Base-by-base conservation (phyloP, 805 yeast species). In the Yueomyces sinensis region DNA sequence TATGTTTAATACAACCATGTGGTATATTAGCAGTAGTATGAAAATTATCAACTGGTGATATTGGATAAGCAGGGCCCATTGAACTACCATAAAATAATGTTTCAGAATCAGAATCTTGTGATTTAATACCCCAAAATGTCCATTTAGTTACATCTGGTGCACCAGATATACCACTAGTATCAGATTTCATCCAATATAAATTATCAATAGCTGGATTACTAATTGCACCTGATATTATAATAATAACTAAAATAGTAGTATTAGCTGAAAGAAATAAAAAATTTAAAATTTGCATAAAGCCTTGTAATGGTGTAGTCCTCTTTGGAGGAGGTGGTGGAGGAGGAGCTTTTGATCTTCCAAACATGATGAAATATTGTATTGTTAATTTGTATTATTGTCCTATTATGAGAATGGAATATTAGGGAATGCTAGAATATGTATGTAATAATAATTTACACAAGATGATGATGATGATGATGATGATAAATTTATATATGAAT, bases 21-120 rank as follows among this genome's bases (percentile, higher is more conserved):
- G 86, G 86, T 23, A 79, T 63, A 38, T 63, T 60, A 2, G 45
- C 46, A 15, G 62, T 50, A 38, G 82, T 74, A 36, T 65, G 65
- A 44, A 78, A 81, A 60, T 81, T 81, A 54, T 81, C 86, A 29
- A 60, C 68, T 24, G 89, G 89, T 7, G 87, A 78, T 37, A 81
- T 56, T 35, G 91, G 84, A 47, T 64, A 70, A 32, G 78, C 89
- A 20, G 91, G 84, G 13, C 74, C 72, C 30, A 66, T 53, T 20
- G 46, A 29, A 2, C 18, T 13, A 4, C 32, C 30, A n/a, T 25
- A 25, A n/a, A 25, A 25, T 25, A 25, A 25, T 6, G 37, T 36
- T 18, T 42, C 40, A 25, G 53, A 47, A 29, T 34, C 27, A n/a
- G 18, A 19, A 42, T 44, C 49, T 22, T 47, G 43, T 9, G 24